Percentiles rank a stretch among this genome's conserved stretches.
phyloP scores from a whole-genome alignment of 495 filamentous ascomycete species.

The Aspergillus coremiiformis region DNA sequence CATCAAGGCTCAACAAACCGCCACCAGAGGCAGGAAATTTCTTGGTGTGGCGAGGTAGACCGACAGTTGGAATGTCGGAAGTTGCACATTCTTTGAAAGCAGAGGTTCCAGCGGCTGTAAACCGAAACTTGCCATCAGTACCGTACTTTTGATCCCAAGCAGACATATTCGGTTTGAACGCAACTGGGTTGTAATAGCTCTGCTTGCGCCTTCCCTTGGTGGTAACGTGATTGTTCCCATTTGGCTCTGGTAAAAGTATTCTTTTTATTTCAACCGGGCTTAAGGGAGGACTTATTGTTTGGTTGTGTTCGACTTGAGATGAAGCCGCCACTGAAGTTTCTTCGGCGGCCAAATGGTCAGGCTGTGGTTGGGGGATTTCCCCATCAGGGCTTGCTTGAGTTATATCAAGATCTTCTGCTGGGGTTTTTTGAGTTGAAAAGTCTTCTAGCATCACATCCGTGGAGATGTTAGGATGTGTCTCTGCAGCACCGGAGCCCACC shows the following conservation, averaged over 20 bases:
- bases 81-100: constrained; percentile 3
- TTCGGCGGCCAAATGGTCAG: constrained; percentile 5
- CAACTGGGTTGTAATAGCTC: constrained; percentile 43
- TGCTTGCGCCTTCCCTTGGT: constrained; percentile 13
- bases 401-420: background rate
- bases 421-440: background rate
- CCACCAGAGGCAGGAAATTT: background rate
- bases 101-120: constrained; percentile 18
- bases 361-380: background rate
- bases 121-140: constrained; percentile 43
- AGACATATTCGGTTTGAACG: constrained; percentile 39
- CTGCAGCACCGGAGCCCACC: constrained; percentile 7
- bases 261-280: constrained; percentile 44
- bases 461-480: constrained; percentile 1
- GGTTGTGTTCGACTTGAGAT: constrained; percentile 17
- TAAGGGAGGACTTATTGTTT: constrained; percentile 43
- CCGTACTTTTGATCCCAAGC: constrained; percentile 47
- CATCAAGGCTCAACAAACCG: constrained; percentile 1
- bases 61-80: constrained; percentile 36
- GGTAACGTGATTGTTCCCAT: constrained; percentile 4
- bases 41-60: constrained; percentile 27
- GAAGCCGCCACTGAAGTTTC: constrained; percentile 2
- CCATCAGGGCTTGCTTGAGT: constrained; percentile 1
- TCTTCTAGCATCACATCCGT: background rate
- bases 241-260: constrained; percentile 34